Evolutionary conservation across 1,139 yeast genomes (phyloP), one percentile per base, ranked within the genome.

Genomic region (Arxiozyma heterogenica): DNA sequence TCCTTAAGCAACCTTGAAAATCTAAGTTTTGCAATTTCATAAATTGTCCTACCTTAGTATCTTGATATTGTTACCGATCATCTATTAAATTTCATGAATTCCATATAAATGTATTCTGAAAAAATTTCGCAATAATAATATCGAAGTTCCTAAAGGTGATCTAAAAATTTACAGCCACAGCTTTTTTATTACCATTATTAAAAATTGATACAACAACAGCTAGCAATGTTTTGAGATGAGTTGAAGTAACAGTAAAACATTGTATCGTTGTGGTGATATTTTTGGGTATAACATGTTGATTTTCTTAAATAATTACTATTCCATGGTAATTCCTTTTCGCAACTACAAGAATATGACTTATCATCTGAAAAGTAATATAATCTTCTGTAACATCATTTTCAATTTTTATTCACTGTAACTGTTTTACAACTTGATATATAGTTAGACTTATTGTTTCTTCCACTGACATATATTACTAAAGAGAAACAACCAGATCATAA

Each of bases 121-220:
- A 68, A 56, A 66, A 71, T 57, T 69, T 71, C 9, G 79, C 75
- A 70, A 52, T 54, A 81, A 64, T 50, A 81, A 66, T 2, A 80
- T 74, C 2, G 84, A 84, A 6, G 80, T 80, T 60, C 80, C 84
- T 30, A 80, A 64, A 44, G 81, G 68, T 1, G 85, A 84, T 0
- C 84, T 85, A 63, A 79, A 78, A 0, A 83, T 23, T 79, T 1
- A 84, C 80, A 3, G 85, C 84, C 50, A 81, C 73, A 1, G 84
- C 79, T 61, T 81, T 77, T 54, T 77, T 72, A 58, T 81, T 75
- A 4, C 77, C 78, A 30, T 73, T 68, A 1, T 85, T 85, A 67
- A 76, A 81, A 8, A 78, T 60, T 0, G 83, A 74, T 17, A 78
- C 76, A 1, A 83, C 80, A 18, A 81, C 75, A 2, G 84, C 83